phyloP scores from a whole-genome alignment of 371 early-diverging fungal species.

The Syncephalastrum monosporum region DNA sequence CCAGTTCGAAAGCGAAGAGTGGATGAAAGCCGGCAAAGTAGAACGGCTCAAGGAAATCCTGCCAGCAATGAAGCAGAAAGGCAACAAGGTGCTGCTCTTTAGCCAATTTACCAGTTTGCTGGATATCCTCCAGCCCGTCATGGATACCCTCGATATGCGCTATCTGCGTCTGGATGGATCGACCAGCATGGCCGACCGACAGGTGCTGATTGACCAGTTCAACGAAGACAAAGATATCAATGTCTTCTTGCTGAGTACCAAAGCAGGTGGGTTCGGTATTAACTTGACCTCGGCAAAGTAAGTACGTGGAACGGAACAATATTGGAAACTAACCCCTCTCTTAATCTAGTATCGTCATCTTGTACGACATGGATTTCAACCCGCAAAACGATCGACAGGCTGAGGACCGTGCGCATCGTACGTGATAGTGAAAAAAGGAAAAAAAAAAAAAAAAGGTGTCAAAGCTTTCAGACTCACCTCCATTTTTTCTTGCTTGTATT shows the following conservation, averaged over 20 bases:
- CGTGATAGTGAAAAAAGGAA: slow-evolving; percentile 8
- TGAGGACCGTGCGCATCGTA: slow-evolving; percentile 87
- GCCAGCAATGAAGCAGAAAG: slow-evolving; percentile 50
- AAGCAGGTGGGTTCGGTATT: slow-evolving; percentile 90
- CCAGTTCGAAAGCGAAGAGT: slow-evolving; percentile 54
- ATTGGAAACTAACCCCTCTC: not conserved
- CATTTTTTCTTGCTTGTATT: slow-evolving; percentile 1
- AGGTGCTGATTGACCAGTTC: slow-evolving; percentile 77
- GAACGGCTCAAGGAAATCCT: slow-evolving; percentile 57
- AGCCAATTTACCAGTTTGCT: slow-evolving; percentile 81
- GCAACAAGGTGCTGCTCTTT: slow-evolving; percentile 76
- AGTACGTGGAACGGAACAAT: slow-evolving; percentile 1
- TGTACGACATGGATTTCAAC: slow-evolving; percentile 93
- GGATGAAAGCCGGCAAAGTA: slow-evolving; percentile 84
- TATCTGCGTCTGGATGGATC: slow-evolving; percentile 67
- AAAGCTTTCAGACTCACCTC: not conserved
- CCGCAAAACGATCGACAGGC: slow-evolving; percentile 97
- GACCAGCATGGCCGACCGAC: slow-evolving; percentile 69
- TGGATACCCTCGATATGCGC: slow-evolving; percentile 45
- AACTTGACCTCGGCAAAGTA: slow-evolving; percentile 89
- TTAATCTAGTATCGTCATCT: slow-evolving; percentile 65
- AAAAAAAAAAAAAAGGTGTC: too few relatives aligned
- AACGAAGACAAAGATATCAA: slow-evolving; percentile 59
- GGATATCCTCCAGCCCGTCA: slow-evolving; percentile 52
- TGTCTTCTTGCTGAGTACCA: slow-evolving; percentile 89